A percentile compares a stretch with the other conserved stretches of the same genome.
Evolutionary conservation across 306 rosid genomes (phyloP).

Genomic region (Crataegus laevigata): DNA sequence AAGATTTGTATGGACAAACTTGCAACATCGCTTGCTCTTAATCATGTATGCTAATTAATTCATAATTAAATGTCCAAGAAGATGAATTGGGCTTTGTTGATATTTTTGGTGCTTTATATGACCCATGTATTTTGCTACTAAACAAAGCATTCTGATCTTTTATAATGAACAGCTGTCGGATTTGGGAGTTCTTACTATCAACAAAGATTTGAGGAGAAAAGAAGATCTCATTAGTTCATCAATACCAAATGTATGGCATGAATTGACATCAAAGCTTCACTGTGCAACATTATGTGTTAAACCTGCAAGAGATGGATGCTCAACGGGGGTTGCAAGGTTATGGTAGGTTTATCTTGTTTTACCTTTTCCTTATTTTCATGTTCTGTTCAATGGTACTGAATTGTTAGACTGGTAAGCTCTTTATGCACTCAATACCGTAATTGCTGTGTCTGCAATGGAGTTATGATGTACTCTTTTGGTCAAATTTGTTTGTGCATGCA

Average conservation of each 20-base stretch:
- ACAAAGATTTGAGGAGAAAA: slow-evolving; percentile 52
- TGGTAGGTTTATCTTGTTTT: slow-evolving; percentile 45
- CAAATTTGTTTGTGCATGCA: slow-evolving; percentile 28
- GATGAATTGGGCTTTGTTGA: slow-evolving; percentile 2
- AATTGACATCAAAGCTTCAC: slow-evolving; percentile 58
- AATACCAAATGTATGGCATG: slow-evolving; percentile 55
- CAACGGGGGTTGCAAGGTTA: slow-evolving; percentile 93
- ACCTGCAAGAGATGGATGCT: slow-evolving; percentile 96
- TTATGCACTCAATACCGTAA: not conserved
- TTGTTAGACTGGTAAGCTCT: not conserved
- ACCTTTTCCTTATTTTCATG: not conserved
- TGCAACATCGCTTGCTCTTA: slow-evolving; percentile 71
- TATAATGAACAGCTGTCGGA: slow-evolving; percentile 51
- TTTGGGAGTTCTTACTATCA: slow-evolving; percentile 74
- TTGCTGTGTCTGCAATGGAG: slow-evolving; percentile 1
- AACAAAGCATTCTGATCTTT: slow-evolving; percentile 9
- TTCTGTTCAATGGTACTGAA: slow-evolving; percentile 2
- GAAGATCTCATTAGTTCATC: slow-evolving; percentile 44
- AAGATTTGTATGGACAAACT: slow-evolving; percentile 91
- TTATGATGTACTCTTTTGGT: slow-evolving; percentile 9
- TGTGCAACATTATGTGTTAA: slow-evolving; percentile 82
- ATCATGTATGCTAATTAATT: slow-evolving; percentile 48
- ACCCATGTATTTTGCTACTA: slow-evolving; percentile 13
- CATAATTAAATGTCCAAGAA: not conserved
- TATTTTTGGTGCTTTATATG: not conserved